Evolutionary conservation across 2,329 filamentous ascomycete genomes (phyloP), one percentile per base, ranked within the genome.

Genomic region (Talaromyces sp.): DNA sequence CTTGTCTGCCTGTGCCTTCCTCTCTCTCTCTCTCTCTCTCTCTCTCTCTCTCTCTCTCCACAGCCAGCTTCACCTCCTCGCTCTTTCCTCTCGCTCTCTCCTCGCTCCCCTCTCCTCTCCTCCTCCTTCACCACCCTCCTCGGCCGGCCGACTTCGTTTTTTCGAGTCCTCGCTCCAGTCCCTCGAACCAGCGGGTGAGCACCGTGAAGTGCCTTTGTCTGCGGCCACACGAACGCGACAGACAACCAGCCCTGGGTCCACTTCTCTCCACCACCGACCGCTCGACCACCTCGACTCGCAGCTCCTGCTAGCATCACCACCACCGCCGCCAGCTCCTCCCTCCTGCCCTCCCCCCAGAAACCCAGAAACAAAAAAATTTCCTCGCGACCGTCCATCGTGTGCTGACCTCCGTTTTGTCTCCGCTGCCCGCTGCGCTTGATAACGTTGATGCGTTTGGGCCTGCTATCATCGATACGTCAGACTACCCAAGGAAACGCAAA

Each of bases 71-170:
- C 54, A 49, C 26, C 38, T 19, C 17, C 26, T n/a, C 32, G 32
- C 32, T 56, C 54, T 21, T 32, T 38, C 14, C 32, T 41, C 38
- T 14, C 26, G 6, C 64, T 60, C 35, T n/a, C 29, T 43, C 11
- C 27, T 27, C 41, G 35, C 29, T 26, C 26, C 41, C 26, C 27
- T 14, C 43, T 21, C 41, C 17, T 56, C 38, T 73, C 68, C 58
- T 73, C 58, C 70, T 68, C 56, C 63, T 61, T 53, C 63, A 64
- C 61, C 69, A 64, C 49, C 66, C 67, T 55, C 68, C 63, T 64
- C 60, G 67, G 65, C 57, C 64, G 66, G 52, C 69, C 2, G 72
- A 69, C 24, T 70, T 69, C 53, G 4, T 46, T 6, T 13, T 38
- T 17, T 38, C 35, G 35, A 17, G 32, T 5, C 8, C 43, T 46